phyloP scores from a whole-genome alignment of 2,329 filamentous ascomycete species.

The Fusarium sp. region DNA sequence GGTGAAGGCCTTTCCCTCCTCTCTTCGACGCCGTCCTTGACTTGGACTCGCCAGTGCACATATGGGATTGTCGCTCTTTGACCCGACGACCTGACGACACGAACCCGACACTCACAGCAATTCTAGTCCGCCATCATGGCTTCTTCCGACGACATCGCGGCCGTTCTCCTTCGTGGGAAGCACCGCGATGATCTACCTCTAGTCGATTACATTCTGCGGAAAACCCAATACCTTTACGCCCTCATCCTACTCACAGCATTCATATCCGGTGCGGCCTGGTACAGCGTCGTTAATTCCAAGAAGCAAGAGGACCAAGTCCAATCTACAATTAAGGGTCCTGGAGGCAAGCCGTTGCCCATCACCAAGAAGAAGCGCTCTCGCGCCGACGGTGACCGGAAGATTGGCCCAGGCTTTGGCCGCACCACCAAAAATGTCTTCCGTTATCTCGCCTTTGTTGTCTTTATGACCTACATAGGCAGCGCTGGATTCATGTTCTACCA shows the following conservation, averaged over 20 bases:
- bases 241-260: constrained; percentile 66
- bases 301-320: constrained; percentile 62
- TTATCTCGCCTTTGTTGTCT: constrained; percentile 77
- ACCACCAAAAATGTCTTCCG: constrained; percentile 79
- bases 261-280: constrained; percentile 63
- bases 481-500: constrained; percentile 80
- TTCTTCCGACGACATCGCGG: constrained; percentile 51
- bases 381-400: constrained; percentile 60
- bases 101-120: constrained; percentile 40
- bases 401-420: constrained; percentile 70
- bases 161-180: constrained; percentile 45
- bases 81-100: constrained; percentile 34
- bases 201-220: constrained; percentile 60
- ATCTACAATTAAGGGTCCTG: constrained; percentile 77
- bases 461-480: constrained; percentile 82
- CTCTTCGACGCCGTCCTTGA: constrained; percentile 33
- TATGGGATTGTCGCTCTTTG: constrained; percentile 44
- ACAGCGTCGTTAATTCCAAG: constrained; percentile 66
- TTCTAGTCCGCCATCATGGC: constrained; percentile 54
- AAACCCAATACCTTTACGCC: constrained; percentile 66
- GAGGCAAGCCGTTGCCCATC: constrained; percentile 86
- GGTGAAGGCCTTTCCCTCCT: constrained; percentile 51
- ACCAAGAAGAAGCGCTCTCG: constrained; percentile 68
- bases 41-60: constrained; percentile 38
- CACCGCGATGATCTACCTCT: constrained; percentile 44